Evolutionary conservation across 495 filamentous ascomycete species (phyloP), one percentile per base, ranked within the genome.

Genomic region (Corynascus novoguineensis): DNA sequence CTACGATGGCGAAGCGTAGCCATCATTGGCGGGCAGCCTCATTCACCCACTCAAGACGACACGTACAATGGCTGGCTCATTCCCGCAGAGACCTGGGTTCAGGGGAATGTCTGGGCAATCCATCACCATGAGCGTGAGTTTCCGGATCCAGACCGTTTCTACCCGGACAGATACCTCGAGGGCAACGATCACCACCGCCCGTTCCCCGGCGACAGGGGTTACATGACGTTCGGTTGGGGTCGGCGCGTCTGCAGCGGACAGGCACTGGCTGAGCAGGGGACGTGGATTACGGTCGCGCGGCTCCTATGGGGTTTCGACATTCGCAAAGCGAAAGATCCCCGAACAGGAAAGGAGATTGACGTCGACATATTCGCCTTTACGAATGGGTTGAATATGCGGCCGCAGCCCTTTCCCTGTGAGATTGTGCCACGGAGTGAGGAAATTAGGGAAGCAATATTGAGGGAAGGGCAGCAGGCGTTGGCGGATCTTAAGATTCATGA

Each of bases 211-310:
- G 81, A 85, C 49, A 77, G 70, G 47, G 81, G 81, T 0, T 84
- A 84, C 61, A 84, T 84, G 81, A 84, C 80, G 5, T 84, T 84
- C 48, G 81, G 81, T 44, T 84, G 81, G 75, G 82, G 83, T 22
- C 73, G 82, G 2, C 72, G 83, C 5, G 75, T 84, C 22, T 85
- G 83, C 59, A 75, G 76, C 14, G 82, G 82, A 0, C 79, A 82
- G 47, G 77, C 78, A 4, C 65, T 84, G 0, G 83, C 83, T 0
- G 81, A 86, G 52, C 78, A 81, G 22, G 78, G 75, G 5, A 72
- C 81, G 4, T 83, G 79, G 72, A 73, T 83, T 28, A 77, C 77
- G 0, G 75, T 85, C 21, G 73, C 79, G 15, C 73, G 78, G 10
- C 53, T 82, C 22, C 61, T 84, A 1, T 84, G 83, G 83, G 82